A percentile compares a stretch with the other conserved stretches of the same genome.
These are phyloP conservation scores for Ceratocystiopsis sp. DNA, from an alignment of 2,329 filamentous ascomycete species.

Conservation along the genomic window DNA sequence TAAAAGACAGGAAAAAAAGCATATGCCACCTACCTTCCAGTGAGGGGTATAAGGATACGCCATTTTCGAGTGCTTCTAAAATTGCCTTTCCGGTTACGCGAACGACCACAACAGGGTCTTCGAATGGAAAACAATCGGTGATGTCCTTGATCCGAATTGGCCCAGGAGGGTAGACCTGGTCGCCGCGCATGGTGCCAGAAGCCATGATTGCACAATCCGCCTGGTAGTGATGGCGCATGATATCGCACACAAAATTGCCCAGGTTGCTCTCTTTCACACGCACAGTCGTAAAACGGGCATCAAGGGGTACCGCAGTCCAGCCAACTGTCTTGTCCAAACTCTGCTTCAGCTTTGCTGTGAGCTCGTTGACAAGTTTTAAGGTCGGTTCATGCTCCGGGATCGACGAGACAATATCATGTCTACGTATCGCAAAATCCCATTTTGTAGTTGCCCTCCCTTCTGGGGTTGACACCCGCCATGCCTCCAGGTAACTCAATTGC, in stretches of 20 bases:
- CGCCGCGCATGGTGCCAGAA: slow-evolving; percentile 69
- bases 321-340: slow-evolving; percentile 72
- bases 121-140: slow-evolving; percentile 83
- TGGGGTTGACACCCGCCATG: slow-evolving; percentile 34
- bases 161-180: slow-evolving; percentile 75
- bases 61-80: slow-evolving; percentile 68
- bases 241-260: slow-evolving; percentile 79
- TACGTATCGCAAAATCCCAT: slow-evolving; percentile 67
- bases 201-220: slow-evolving; percentile 77
- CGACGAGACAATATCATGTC: slow-evolving; percentile 54
- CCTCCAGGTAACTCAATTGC: slow-evolving; percentile 77
- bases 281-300: slow-evolving; percentile 74
- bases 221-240: slow-evolving; percentile 70
- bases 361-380: slow-evolving; percentile 42
- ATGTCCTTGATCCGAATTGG: slow-evolving; percentile 63
- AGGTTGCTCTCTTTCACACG: slow-evolving; percentile 64
- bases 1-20: too few relatives aligned
- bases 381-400: slow-evolving; percentile 48
- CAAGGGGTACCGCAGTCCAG: slow-evolving; percentile 66
- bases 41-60: slow-evolving; percentile 63
- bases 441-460: slow-evolving; percentile 10
- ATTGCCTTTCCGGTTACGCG: slow-evolving; percentile 55
- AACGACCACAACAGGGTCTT: slow-evolving; percentile 73
- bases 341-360: slow-evolving; percentile 56
- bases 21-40: slow-evolving; percentile 42